Conservation (phyloP, 148 eudicot genomes). For the Fagopyrum tataricum region DNA sequence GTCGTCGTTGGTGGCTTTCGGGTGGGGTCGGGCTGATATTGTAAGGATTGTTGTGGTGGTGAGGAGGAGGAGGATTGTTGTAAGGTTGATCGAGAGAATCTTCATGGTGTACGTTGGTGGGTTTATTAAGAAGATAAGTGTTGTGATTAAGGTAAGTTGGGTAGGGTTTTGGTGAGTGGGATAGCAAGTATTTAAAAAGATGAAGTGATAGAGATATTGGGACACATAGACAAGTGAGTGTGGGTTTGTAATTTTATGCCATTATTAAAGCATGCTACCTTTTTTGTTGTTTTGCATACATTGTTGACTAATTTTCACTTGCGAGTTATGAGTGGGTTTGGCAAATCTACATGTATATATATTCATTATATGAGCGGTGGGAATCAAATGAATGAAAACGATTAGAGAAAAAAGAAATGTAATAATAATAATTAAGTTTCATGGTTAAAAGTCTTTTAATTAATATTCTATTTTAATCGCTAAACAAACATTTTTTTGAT, state of each 20-base stretch:
- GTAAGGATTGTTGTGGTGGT: background rate
- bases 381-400: no score
- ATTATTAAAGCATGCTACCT: background rate
- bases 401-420: no score
- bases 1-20: background rate
- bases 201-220: background rate
- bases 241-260: background rate
- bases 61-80: background rate
- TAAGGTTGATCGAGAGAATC: background rate
- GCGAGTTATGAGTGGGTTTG: no score
- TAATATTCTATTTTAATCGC: no score
- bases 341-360: no score
- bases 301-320: background rate
- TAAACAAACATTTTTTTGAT: no score
- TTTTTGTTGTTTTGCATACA: background rate
- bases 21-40: background rate
- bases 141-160: background rate
- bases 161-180: background rate
- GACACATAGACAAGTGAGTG: background rate
- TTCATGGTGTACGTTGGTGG: background rate
- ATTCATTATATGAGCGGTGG: no score
- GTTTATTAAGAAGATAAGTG: background rate
- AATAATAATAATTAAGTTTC: no score
- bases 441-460: no score
- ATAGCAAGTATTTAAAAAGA: background rate